Evolutionary conservation across 2,329 filamentous ascomycete genomes (phyloP), one percentile per base, ranked within the genome.

Genomic region (Exophiala alcalophila): DNA sequence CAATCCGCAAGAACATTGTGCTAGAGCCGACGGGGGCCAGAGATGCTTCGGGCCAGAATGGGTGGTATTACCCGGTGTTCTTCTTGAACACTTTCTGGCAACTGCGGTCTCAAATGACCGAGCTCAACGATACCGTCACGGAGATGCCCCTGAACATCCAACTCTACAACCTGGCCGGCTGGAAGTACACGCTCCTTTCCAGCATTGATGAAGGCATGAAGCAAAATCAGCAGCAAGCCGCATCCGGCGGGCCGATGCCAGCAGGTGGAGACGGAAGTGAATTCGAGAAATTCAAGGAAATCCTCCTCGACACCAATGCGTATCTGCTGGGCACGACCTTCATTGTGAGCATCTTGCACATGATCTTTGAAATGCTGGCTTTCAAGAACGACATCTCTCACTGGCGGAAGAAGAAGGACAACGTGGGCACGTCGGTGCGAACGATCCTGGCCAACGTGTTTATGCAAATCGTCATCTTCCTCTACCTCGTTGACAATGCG

Each of bases 331-430:
- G 77, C 18, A 83, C 94, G 21, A 98, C 92, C 1, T 81, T 81
- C 18, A 65, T 94, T 6, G 92, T 94, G 56, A 90, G 81, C 52
- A 77, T 98, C 44, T 75, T 92, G 26, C 92, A 98, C 69, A 89
- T 95, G 77, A 73, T 98, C 56, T 91, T 98, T 52, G 92, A 98
- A 68, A 90, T 86, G 60, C 78, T 98, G 23, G 92, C 92, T 2
- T 98, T 98, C 72, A 95, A 94, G 60, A 95, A 85, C 62, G 92
- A 98, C 63, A 95, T 98, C 63, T 81, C 89, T 34, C 92, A 98
- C 68, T 98, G 92, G 80, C 87, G 90, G 62, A 96, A 97, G 74
- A 98, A 98, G 83, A 98, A 98, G 75, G 94, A 97, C 70, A 92
- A 95, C 46, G 86, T 98, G 19, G 92, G 92, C 52, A 94, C 95